Base-by-base conservation (phyloP, 345 rosid genomes). In the Salix viminalis region DNA sequence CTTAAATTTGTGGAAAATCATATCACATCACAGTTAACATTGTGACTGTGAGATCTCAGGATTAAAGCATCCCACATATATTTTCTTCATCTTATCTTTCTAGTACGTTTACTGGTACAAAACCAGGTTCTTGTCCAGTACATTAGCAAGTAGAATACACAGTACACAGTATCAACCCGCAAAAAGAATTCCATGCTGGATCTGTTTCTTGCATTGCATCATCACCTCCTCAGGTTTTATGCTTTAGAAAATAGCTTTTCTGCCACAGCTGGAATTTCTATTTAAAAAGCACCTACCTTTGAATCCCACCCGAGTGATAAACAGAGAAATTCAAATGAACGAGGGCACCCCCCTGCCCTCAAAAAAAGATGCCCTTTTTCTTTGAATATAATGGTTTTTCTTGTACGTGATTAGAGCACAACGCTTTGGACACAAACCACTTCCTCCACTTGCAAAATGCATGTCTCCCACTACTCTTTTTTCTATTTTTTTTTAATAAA, bases 381-480 rank as follows among this genome's bases (percentile, higher is more conserved):
- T 21, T n/a, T 19, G 37, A 71, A 28, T 11, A 28, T 50, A 46
- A 42, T 28, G 23, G 23, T 52, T 72, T 23, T 34, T 2, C 21
- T 21, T 26, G 12, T 69, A 75, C 46, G 71, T 52, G 83, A 64
- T 12, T 19, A 23, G 64, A 72, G 79, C 72, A 75, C 46, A 50
- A 80, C 74, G 70, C 56, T 76, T 32, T 66, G 56, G 65, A 70
- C 54, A 69, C 76, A 67, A 75, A 71, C 81, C 73, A 32, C 76
- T 67, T 64, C 72, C 71, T 73, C 82, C 88, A 70, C 85, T 81
- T 34, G 8, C 75, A 60, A 72, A 73, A 61, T 16, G 73, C 50
- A 74, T 60, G 39, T 80, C 79, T 72, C 74, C 62, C 86, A 75
- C 84, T 58, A 78, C 76, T 73, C 41, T 61, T 14, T 39, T 69